Evolutionary conservation across 768 basidiomycete genomes (phyloP).

Genomic region (Pseudohyphozyma bogoriensis): DNA sequence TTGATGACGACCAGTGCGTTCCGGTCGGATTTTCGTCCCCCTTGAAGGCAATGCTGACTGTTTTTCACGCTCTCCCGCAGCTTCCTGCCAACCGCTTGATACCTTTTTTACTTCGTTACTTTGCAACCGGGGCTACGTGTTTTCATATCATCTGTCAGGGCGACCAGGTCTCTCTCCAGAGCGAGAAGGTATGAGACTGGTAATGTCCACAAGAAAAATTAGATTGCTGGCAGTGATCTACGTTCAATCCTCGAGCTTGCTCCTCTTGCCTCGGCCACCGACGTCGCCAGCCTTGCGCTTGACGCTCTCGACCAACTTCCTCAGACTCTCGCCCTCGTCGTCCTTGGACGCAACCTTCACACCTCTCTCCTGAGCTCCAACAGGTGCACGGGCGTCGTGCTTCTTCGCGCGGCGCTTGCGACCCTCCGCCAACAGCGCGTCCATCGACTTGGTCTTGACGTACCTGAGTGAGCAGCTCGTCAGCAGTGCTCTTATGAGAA

Average conservation of each 20-base stretch:
- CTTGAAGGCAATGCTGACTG: background rate
- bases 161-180: too few species aligned
- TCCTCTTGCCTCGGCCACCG: constrained; percentile 28
- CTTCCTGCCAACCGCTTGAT: constrained; percentile 9
- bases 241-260: constrained; percentile 14
- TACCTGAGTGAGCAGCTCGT: constrained; percentile 48
- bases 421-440: constrained; percentile 72
- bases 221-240: too few species aligned
- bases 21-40: background rate
- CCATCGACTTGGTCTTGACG: constrained; percentile 87
- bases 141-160: too few species aligned
- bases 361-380: constrained; percentile 31
- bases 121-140: too few species aligned
- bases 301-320: constrained; percentile 69
- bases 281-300: constrained; percentile 57
- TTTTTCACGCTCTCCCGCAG: background rate
- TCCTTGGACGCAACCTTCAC: constrained; percentile 19
- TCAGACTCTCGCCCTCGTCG: constrained; percentile 42
- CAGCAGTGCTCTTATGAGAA: background rate
- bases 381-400: constrained; percentile 16
- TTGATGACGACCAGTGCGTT: constrained; percentile 26
- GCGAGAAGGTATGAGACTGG: too few species aligned
- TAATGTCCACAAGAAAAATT: too few species aligned
- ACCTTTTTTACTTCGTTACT: background rate
- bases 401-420: constrained; percentile 47